Percentiles rank a stretch among this genome's conserved stretches.
phyloP scores from a whole-genome alignment of 2,329 filamentous ascomycete genomes.

The Beauveria medogensis region DNA sequence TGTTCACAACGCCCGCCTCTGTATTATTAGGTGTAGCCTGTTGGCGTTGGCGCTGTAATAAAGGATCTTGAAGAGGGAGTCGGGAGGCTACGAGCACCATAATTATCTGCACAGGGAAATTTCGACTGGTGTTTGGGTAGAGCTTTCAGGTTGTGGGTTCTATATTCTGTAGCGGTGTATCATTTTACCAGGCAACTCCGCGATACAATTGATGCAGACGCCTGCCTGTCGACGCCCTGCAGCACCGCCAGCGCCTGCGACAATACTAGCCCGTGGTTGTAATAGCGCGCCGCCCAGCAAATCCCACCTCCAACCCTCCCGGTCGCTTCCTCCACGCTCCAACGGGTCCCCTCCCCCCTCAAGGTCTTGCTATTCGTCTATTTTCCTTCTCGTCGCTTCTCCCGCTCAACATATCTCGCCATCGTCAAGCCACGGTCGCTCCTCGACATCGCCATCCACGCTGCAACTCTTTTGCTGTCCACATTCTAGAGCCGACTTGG shows the following conservation, averaged over 20 bases:
- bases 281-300: neutral
- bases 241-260: neutral
- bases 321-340: neutral
- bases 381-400: neutral
- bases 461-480: neutral
- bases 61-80: too few species aligned
- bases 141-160: too few species aligned
- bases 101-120: too few species aligned
- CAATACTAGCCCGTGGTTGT: neutral
- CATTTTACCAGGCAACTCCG: neutral
- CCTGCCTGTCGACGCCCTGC: neutral
- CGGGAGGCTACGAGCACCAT: too few species aligned
- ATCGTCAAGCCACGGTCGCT: neutral
- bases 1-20: neutral
- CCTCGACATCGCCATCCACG: neutral
- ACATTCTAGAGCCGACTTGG: neutral
- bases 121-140: too few species aligned
- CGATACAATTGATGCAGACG: neutral
- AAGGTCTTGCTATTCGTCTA: neutral
- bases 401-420: neutral
- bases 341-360: neutral
- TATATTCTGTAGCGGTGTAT: neutral
- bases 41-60: too few species aligned
- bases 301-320: neutral
- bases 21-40: too few species aligned